These are phyloP conservation scores for Geopyxis carbonaria DNA, from an alignment of 495 filamentous ascomycete species.

Conservation along the genomic window DNA sequence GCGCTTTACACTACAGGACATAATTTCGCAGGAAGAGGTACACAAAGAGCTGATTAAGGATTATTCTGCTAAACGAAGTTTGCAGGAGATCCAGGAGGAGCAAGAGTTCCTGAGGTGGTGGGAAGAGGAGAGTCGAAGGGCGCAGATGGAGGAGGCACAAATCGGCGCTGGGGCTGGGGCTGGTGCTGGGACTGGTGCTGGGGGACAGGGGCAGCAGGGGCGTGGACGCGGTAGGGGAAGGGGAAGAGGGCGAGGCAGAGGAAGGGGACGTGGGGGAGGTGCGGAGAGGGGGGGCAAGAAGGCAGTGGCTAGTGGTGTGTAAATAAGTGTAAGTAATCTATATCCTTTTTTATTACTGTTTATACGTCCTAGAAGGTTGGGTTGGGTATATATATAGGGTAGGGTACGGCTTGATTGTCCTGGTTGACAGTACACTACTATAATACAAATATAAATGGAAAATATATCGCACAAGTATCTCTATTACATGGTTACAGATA, in stretches of 20 bases:
- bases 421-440: too few relatives aligned
- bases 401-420: too few relatives aligned
- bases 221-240: conserved; percentile 1
- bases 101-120: conserved; percentile 98
- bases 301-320: background rate
- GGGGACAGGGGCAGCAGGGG: background rate
- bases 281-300: background rate
- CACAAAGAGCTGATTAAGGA: conserved; percentile 72
- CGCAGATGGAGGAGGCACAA: conserved; percentile 30
- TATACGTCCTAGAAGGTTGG: too few relatives aligned
- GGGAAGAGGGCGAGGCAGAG: conserved; percentile 3
- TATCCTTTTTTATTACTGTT: too few relatives aligned
- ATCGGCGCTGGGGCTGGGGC: background rate
- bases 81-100: conserved; percentile 88
- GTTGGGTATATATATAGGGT: too few relatives aligned
- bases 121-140: conserved; percentile 70
- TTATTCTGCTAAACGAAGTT: conserved; percentile 64
- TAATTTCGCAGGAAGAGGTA: conserved; percentile 66
- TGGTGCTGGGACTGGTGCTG: background rate
- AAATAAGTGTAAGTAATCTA: too few relatives aligned
- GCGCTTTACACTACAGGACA: conserved; percentile 60
- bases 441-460: too few relatives aligned
- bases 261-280: conserved; percentile 5
- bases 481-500: too few relatives aligned
- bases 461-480: too few relatives aligned